phyloP scores from a whole-genome alignment of 768 basidiomycete species.

The Podaxis sp. region DNA sequence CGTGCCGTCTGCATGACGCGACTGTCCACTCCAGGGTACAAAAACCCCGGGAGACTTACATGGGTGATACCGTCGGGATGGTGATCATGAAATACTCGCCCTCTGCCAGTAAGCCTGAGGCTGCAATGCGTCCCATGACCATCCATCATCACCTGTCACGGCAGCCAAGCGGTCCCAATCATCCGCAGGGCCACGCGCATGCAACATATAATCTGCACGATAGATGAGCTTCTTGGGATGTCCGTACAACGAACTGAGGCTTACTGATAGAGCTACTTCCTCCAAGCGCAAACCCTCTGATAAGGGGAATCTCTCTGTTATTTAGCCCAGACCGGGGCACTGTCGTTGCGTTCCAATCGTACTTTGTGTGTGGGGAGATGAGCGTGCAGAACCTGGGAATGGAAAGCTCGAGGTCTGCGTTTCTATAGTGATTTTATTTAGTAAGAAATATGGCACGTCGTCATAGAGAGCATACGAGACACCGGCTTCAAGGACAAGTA shows the following conservation, averaged over 20 bases:
- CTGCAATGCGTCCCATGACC: slow-evolving; percentile 34
- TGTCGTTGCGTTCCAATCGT: slow-evolving; percentile 32
- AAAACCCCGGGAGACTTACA: slow-evolving; percentile 33
- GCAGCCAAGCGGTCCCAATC: slow-evolving; percentile 28
- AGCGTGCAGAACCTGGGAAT: slow-evolving; percentile 1
- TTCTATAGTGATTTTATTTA: not conserved
- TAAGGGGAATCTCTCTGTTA: slow-evolving; percentile 22
- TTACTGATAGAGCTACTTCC: slow-evolving; percentile 28
- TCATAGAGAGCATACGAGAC: slow-evolving; percentile 18
- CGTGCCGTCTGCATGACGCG: slow-evolving; percentile 30
- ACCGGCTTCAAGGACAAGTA: slow-evolving; percentile 34
- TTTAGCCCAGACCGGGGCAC: slow-evolving; percentile 24
- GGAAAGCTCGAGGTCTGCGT: not conserved
- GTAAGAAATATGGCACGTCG: not conserved
- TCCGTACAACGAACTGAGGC: not conserved
- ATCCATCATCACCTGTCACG: slow-evolving; percentile 33
- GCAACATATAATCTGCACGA: slow-evolving; percentile 31
- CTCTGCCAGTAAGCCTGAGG: slow-evolving; percentile 29
- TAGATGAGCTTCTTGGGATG: not conserved
- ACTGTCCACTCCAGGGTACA: slow-evolving; percentile 26
- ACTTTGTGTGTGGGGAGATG: slow-evolving; percentile 15
- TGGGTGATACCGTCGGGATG: slow-evolving; percentile 30
- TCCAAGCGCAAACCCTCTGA: slow-evolving; percentile 28
- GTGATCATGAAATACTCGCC: slow-evolving; percentile 26
- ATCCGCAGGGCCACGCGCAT: slow-evolving; percentile 31